Conservation (phyloP, 2,329 filamentous ascomycete species). For the Nectriaceae sp. region DNA sequence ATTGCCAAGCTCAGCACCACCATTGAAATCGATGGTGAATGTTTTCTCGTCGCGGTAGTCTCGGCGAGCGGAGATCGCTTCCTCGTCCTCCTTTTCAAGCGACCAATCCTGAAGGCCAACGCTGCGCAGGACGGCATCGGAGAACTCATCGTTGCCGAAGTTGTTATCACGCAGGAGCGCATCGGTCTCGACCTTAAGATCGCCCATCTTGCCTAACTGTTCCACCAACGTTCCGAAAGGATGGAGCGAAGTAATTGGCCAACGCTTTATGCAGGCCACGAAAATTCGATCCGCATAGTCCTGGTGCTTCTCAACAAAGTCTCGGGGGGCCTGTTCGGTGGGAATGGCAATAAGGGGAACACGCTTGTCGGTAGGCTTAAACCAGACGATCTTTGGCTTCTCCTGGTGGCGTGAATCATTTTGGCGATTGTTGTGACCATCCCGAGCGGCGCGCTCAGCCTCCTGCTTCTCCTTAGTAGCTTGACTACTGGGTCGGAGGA, state of each 20-base stretch:
- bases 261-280: slow-evolving; percentile 98
- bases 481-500: slow-evolving; percentile 94
- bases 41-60: slow-evolving; percentile 88
- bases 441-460: slow-evolving; percentile 88
- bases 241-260: slow-evolving; percentile 99
- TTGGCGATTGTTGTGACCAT: slow-evolving; percentile 70
- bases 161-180: slow-evolving; percentile 97
- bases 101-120: slow-evolving; percentile 93
- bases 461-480: slow-evolving; percentile 99
- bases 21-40: slow-evolving; percentile 91
- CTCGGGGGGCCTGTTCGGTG: slow-evolving; percentile 93
- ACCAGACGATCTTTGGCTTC: slow-evolving; percentile 99
- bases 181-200: slow-evolving; percentile 96
- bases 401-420: slow-evolving; percentile 83
- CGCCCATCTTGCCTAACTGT: slow-evolving; percentile 95
- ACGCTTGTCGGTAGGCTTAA: slow-evolving; percentile 99
- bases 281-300: slow-evolving; percentile 98
- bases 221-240: slow-evolving; percentile 97
- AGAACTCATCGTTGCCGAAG: slow-evolving; percentile 96
- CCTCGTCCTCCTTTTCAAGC: slow-evolving; percentile 78
- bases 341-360: slow-evolving; percentile 97
- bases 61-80: slow-evolving; percentile 70
- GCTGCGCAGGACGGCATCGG: slow-evolving; percentile 91
- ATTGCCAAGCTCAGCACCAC: slow-evolving; percentile 85
- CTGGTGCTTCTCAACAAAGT: slow-evolving; percentile 98